Conservation (phyloP, 495 filamentous ascomycete species). For the Geoglossum glabrum region DNA sequence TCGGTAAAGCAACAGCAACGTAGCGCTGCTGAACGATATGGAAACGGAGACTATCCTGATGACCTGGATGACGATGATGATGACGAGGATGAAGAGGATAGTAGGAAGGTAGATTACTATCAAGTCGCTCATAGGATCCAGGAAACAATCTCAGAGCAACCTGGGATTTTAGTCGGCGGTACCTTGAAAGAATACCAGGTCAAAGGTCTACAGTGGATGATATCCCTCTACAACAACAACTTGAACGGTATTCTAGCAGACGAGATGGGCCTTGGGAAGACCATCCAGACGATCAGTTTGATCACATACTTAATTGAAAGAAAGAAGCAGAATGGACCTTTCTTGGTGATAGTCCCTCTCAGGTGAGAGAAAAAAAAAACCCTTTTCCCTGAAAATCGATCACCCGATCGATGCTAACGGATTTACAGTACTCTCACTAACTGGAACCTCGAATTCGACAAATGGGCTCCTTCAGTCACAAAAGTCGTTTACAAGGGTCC, state of each 20-base stretch:
- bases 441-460: constrained; percentile 97
- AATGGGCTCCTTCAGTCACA: constrained; percentile 78
- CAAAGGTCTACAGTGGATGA: constrained; percentile 98
- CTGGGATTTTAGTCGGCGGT: constrained; percentile 71
- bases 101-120: constrained; percentile 88
- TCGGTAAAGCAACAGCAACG: constrained; percentile 88
- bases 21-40: constrained; percentile 55
- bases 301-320: constrained; percentile 91
- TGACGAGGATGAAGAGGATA: constrained; percentile 49
- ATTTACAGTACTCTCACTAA: constrained; percentile 70
- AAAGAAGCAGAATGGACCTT: constrained; percentile 84
- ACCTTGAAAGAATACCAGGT: constrained; percentile 91
- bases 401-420: background rate
- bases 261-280: constrained; percentile 99
- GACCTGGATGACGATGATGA: constrained; percentile 32
- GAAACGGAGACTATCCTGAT: constrained; percentile 33
- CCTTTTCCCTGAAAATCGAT: background rate
- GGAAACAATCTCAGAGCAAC: constrained; percentile 71
- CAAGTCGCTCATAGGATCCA: constrained; percentile 90
- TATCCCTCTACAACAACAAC: constrained; percentile 98
- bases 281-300: constrained; percentile 95
- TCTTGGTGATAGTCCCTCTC: constrained; percentile 87
- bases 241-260: constrained; percentile 96
- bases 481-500: constrained; percentile 95
- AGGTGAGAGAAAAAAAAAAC: too few species aligned